Evolutionary conservation across 2,329 filamentous ascomycete genomes (phyloP), one percentile per base, ranked within the genome.

Genomic region (Paracamarosporium sp.): DNA sequence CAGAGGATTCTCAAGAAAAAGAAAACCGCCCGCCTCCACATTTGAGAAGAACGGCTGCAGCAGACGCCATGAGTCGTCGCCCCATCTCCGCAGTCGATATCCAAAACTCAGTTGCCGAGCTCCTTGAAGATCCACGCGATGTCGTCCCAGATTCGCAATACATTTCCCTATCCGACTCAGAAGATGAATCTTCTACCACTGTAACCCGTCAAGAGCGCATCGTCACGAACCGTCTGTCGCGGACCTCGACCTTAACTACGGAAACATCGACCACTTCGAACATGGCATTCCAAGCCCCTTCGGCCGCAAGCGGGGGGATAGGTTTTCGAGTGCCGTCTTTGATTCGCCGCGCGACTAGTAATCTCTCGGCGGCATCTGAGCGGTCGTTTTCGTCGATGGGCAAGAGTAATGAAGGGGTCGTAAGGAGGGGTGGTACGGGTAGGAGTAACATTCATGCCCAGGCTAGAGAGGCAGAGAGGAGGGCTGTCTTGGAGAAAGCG

Each of bases 101-200:
- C 61, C 88, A 92, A 55, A 87, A 94, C 73, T 92, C 91, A 0
- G 81, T 97, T 6, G 96, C 91, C 4, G 91, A 90, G 74, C 83
- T 97, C 9, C 88, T 97, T 15, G 93, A 96, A 50, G 85, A 86
- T 36, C 81, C 82, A 0, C 67, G 66, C 17, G 71, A 80, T n/a
- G 71, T 80, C 6, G 87, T 90, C 41, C 84, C 86, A 25, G 82
- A 86, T 55, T 83, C 85, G 15, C 71, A 79, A 61, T 68, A 65
- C 60, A 60, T 68, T 33, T 68, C 70, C 22, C 70, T 68, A 35
- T 68, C 70, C 20, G 71, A 76, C 41, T 79, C 78, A 0, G 79
- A 80, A 22, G 74, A 76, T 27, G 76, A 81, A 74, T 56, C 48
- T 60, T 62, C 68, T 13, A 70, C 68, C 28, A 73, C 75, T 85